phyloP scores from a whole-genome alignment of 1,284 basidiomycete species.

The Pseudozyma thailandica region DNA sequence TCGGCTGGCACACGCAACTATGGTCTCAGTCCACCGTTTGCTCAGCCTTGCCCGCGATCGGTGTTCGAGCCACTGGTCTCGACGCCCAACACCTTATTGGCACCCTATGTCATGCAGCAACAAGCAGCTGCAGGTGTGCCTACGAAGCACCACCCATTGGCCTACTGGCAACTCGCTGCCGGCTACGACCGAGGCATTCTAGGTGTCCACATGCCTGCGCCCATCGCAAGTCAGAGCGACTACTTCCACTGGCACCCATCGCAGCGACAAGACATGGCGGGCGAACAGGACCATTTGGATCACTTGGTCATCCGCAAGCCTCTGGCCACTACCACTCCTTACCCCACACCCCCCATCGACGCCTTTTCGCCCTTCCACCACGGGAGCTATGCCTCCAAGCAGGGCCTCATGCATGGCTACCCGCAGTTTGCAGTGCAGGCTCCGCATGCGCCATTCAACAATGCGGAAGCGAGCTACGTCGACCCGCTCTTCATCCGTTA shows the following conservation, averaged over 20 bases:
- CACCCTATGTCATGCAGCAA: slow-evolving; percentile 41
- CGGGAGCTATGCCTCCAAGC: slow-evolving; percentile 13
- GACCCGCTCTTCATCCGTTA: slow-evolving; percentile 51
- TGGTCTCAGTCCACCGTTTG: slow-evolving; percentile 43
- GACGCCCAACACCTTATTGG: slow-evolving; percentile 51
- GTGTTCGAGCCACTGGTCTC: slow-evolving; percentile 51
- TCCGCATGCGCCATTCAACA: slow-evolving; percentile 54
- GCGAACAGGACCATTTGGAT: neutral
- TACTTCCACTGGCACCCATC: slow-evolving; percentile 46
- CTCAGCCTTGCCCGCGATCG: slow-evolving; percentile 43
- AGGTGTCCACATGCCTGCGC: slow-evolving; percentile 50
- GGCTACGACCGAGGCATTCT: slow-evolving; percentile 49
- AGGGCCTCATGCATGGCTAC: slow-evolving; percentile 13
- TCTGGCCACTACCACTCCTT: slow-evolving; percentile 35
- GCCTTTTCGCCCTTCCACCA: slow-evolving; percentile 34
- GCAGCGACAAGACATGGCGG: slow-evolving; percentile 5
- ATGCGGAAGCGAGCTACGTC: slow-evolving; percentile 43
- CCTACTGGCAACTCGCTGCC: slow-evolving; percentile 51
- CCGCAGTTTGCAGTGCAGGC: slow-evolving; percentile 16
- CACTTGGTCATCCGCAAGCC: slow-evolving; percentile 28
- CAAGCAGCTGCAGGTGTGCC: slow-evolving; percentile 20
- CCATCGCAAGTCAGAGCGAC: slow-evolving; percentile 26
- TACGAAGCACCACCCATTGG: slow-evolving; percentile 42
- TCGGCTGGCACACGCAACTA: slow-evolving; percentile 27
- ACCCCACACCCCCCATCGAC: slow-evolving; percentile 47